Conservation (phyloP, 257 asterid genomes). For the Nicotiana attenuata region DNA sequence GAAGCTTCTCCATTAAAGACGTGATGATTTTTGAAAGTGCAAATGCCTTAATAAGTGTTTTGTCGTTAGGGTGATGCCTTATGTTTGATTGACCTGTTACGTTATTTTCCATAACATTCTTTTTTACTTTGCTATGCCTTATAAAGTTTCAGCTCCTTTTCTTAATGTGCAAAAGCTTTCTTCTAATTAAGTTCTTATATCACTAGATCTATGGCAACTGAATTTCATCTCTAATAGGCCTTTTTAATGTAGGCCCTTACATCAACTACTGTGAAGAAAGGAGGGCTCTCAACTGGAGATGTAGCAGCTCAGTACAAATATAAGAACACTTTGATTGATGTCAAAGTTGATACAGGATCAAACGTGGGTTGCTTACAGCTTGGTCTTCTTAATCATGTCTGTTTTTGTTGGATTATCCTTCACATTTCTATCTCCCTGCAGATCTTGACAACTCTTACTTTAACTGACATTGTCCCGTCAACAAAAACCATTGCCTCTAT, state of each 20-base stretch:
- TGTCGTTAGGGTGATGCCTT: neutral
- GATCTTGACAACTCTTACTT: conserved; percentile 57
- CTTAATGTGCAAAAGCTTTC: neutral
- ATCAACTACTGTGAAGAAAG: conserved; percentile 70
- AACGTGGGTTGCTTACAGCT: conserved; percentile 42
- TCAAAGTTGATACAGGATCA: conserved; percentile 91
- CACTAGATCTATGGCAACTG: neutral
- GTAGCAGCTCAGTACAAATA: conserved; percentile 60
- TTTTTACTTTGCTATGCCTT: no score
- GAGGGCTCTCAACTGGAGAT: conserved; percentile 84
- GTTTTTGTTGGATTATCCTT: conserved; percentile 10
- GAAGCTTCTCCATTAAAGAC: neutral
- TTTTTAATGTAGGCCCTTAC: conserved; percentile 58
- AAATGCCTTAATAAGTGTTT: neutral
- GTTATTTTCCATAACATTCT: neutral
- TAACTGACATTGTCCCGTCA: conserved; percentile 61
- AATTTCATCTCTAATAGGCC: conserved; percentile 1
- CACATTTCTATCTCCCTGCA: conserved; percentile 24
- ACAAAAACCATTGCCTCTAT: conserved; percentile 61
- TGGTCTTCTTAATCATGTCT: conserved; percentile 4
- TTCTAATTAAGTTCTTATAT: neutral
- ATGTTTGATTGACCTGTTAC: neutral
- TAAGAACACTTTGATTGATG: conserved; percentile 50
- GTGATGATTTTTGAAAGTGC: neutral
- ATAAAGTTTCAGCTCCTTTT: neutral